Evolutionary conservation across 2,329 filamentous ascomycete species (phyloP).

Genomic region (Fusarium buxicola): DNA sequence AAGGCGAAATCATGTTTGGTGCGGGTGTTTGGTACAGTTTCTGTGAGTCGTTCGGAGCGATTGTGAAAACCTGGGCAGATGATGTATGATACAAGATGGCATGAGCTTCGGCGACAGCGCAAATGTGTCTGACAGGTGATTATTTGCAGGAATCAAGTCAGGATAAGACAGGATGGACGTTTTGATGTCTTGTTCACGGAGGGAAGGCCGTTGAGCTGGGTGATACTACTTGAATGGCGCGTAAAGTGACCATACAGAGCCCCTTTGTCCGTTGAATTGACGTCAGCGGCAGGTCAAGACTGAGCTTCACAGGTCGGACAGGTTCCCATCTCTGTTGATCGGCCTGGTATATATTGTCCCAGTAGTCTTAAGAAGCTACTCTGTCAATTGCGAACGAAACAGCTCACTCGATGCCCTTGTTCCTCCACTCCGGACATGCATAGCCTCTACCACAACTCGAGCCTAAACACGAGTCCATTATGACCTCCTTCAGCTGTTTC

Average conservation of each 20-base stretch:
- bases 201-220: constrained; percentile 24
- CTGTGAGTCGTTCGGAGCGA: background rate
- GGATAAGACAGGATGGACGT: constrained; percentile 12
- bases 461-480: too few relatives aligned
- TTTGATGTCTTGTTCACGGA: constrained; percentile 19
- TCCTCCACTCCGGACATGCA: background rate
- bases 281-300: background rate
- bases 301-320: constrained; percentile 3
- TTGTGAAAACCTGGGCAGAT: constrained; percentile 13
- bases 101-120: background rate
- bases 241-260: background rate
- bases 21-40: constrained; percentile 1
- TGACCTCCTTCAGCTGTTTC: too few relatives aligned
- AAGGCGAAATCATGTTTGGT: background rate
- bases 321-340: background rate
- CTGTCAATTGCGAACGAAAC: background rate
- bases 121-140: background rate
- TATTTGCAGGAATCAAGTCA: background rate
- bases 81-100: background rate
- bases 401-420: background rate
- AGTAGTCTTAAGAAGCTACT: background rate
- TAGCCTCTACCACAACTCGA: too few relatives aligned
- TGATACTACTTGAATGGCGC: background rate
- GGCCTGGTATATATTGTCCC: background rate
- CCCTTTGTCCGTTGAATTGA: background rate